Evolutionary conservation across 148 eudicot species (phyloP).

Genomic region (Amaranthus hypochondriacus): DNA sequence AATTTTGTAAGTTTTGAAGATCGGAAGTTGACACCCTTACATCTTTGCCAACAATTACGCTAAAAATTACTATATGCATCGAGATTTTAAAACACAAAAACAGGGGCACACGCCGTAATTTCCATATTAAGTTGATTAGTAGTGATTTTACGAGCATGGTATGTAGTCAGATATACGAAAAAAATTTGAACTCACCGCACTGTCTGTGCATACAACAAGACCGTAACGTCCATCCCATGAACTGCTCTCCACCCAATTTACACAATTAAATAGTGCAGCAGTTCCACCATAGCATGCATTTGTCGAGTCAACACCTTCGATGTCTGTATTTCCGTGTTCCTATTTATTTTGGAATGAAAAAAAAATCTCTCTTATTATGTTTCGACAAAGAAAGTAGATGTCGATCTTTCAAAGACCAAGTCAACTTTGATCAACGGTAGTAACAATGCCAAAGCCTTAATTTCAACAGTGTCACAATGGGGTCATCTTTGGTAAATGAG

Average conservation of each 20-base stretch:
- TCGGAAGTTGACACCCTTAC: too few relatives aligned
- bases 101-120: too few relatives aligned
- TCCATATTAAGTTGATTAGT: too few relatives aligned
- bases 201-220: conserved; percentile 83
- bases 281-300: conserved; percentile 97
- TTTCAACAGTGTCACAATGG: too few relatives aligned
- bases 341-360: conserved; percentile 26
- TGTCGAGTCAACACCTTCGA: conserved; percentile 89
- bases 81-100: too few relatives aligned
- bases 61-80: too few relatives aligned
- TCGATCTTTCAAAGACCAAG: too few relatives aligned
- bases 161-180: background rate
- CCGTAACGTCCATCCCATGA: conserved; percentile 95
- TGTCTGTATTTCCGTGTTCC: conserved; percentile 75
- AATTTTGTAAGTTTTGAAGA: background rate
- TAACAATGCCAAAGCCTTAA: too few relatives aligned
- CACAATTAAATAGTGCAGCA: conserved; percentile 92
- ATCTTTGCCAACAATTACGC: too few relatives aligned
- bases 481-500: too few relatives aligned
- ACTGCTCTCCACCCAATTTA: conserved; percentile 85
- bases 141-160: too few relatives aligned
- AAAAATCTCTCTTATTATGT: background rate
- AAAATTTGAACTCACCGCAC: conserved; percentile 56
- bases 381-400: background rate
- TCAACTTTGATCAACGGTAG: too few relatives aligned